Evolutionary conservation across 352 stramenopile species (phyloP), one percentile per base, ranked within the genome.

Genomic region (Thraustotheca clavata): DNA sequence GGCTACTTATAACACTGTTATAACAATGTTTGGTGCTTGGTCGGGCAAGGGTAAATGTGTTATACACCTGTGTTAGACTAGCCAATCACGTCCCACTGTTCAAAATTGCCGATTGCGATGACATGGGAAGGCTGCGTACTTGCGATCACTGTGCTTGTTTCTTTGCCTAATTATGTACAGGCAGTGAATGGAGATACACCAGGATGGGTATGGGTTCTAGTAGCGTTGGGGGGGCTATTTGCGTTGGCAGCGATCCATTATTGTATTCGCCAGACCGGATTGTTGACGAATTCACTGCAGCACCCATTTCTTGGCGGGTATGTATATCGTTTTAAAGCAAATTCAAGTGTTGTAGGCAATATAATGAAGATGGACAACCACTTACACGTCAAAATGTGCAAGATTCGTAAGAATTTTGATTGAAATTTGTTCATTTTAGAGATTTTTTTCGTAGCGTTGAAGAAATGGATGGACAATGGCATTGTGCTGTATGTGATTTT

Each of bases 361-460:
- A 91, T 77, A 94, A 76, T 60, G 84, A 94, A 62, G 84, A 94
- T 59, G 84, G 84, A 0, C 82, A 91, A 73, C 84, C 82, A 43
- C 87, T 94, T 72, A 94, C 84, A 11, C 84, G 84, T 9, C 84
- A 91, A 54, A 81, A 94, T 68, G 84, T 94, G 12, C 84, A 94
- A 60, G 84, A 94, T 49, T 80, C 80, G 39, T 76, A 2, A 26
- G 22, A 12, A 47, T 20, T 11, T 2, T 57, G 47, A 9, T 31
- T 3, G 2, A 9, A 14, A 49, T 32, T 8, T n/a, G n/a, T n/a
- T n/a, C 38, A 43, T 18, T 43, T 16, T 18, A 16, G 38, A 16
- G 38, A 16, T 43, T 18, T 43, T 16, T 43, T 20, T 16, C 16
- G 16, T 43, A 43, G 38, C 16, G 16, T 16, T 20, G 38, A 43